Percentiles rank a stretch among this genome's conserved stretches.
These are phyloP conservation scores for Zymoseptoria pseudotritici DNA, from an alignment of 2,329 filamentous ascomycete species.

Conservation along the genomic window DNA sequence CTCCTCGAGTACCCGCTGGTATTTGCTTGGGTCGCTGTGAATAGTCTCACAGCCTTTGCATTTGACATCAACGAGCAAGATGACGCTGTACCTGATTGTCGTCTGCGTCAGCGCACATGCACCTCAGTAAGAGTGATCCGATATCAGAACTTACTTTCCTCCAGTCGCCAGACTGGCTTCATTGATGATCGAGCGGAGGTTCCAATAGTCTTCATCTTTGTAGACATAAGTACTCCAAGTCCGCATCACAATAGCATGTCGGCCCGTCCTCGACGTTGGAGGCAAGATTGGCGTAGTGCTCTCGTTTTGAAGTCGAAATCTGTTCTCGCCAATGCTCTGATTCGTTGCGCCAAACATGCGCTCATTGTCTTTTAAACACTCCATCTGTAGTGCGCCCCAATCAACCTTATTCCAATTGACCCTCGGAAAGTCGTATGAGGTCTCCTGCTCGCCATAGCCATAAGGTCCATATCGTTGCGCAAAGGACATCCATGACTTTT, in stretches of 20 bases:
- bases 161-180: slow-evolving; percentile 36
- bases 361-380: slow-evolving; percentile 42
- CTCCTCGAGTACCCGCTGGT: slow-evolving; percentile 51
- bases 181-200: slow-evolving; percentile 37
- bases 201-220: slow-evolving; percentile 36
- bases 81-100: slow-evolving; percentile 31
- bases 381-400: slow-evolving; percentile 61
- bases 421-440: slow-evolving; percentile 32
- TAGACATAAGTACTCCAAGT: slow-evolving; percentile 38
- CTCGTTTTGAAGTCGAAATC: not conserved
- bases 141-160: slow-evolving; percentile 23
- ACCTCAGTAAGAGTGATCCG: not conserved
- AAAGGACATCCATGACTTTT: slow-evolving; percentile 57
- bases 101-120: not conserved
- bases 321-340: not conserved
- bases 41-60: slow-evolving; percentile 48
- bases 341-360: not conserved
- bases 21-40: slow-evolving; percentile 49
- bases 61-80: slow-evolving; percentile 39
- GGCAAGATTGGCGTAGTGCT: not conserved
- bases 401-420: slow-evolving; percentile 56
- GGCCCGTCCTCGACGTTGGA: slow-evolving; percentile 25
- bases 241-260: slow-evolving; percentile 34
- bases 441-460: slow-evolving; percentile 45
- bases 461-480: slow-evolving; percentile 45